phyloP scores from a whole-genome alignment of 805 yeast genomes.

The Candida yuanshanica region DNA sequence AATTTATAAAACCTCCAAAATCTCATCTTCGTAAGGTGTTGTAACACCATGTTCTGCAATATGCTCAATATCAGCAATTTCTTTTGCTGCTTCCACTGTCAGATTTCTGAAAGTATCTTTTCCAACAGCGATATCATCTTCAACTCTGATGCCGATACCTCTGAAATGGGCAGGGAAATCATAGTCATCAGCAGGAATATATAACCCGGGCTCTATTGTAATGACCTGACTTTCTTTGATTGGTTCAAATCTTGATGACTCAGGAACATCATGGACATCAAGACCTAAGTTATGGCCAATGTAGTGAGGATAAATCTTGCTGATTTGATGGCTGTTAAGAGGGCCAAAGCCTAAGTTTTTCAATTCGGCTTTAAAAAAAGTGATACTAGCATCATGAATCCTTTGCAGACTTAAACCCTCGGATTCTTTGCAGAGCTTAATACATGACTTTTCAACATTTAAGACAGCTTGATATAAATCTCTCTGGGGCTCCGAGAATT shows the following conservation, averaged over 20 bases:
- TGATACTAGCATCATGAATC: slow-evolving; percentile 66
- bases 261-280: slow-evolving; percentile 82
- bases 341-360: slow-evolving; percentile 59
- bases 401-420: slow-evolving; percentile 58
- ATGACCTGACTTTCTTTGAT: slow-evolving; percentile 72
- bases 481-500: slow-evolving; percentile 69
- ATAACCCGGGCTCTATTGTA: slow-evolving; percentile 94
- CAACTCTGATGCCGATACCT: slow-evolving; percentile 90
- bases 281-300: slow-evolving; percentile 94
- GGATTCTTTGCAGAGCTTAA: slow-evolving; percentile 56
- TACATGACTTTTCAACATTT: slow-evolving; percentile 74
- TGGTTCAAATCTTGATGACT: slow-evolving; percentile 47
- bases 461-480: slow-evolving; percentile 88
- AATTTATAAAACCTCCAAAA: slow-evolving; percentile 21
- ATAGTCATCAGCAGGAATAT: slow-evolving; percentile 59
- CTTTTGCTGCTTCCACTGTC: slow-evolving; percentile 83
- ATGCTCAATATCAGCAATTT: slow-evolving; percentile 72
- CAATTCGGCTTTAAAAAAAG: slow-evolving; percentile 54
- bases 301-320: slow-evolving; percentile 79
- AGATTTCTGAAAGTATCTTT: slow-evolving; percentile 48
- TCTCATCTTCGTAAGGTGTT: slow-evolving; percentile 40
- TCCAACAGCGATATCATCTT: slow-evolving; percentile 87
- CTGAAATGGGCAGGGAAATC: slow-evolving; percentile 75
- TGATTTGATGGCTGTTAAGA: slow-evolving; percentile 46
- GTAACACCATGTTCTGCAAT: slow-evolving; percentile 58